Base-by-base conservation (phyloP, 176 grass and related monocot species). In the Ampelocalamus luodianensis region DNA sequence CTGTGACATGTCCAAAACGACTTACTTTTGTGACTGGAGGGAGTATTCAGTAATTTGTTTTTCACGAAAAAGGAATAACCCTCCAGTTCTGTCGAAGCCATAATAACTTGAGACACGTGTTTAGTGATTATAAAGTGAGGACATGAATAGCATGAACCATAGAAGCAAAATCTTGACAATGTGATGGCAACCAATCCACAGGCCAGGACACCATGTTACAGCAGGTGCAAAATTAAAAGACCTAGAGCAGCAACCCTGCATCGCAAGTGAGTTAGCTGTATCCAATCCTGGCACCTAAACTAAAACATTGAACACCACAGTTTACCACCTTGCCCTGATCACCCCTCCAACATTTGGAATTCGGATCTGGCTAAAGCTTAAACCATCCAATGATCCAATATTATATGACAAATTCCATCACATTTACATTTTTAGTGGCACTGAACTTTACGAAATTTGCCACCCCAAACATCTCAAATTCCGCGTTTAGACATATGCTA, bases 381-480 rank as follows among this genome's bases (percentile, higher is more conserved):
- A 73, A 71, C 36, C 76, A 50, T 68, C 10, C 22, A 16, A 12
- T 13, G 1, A 50, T 68, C 6, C 22, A 16, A 12, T 13, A 3
- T 9, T 61, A 85, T 17, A 87, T 17, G 60, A 68, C 71, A 4
- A 6, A 59, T 51, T 15, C 20, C 40, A 51, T 54, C 5, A n/a
- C 42, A 71, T 39, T 49, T 54, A 29, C 60, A 65, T 65, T 38
- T 37, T 37, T 26, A 64, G 44, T 82, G 65, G 38, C 22, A 71
- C 20, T 64, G 49, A 62, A 71, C 71, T 44, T 27, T 34, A 45
- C 18, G 83, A 82, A 83, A 71, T 24, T 78, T 10, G 77, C 5
- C 24, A 37, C 24, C 6, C 27, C 4, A n/a, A 13, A 43, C 5
- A 40, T 55, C 20, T 49, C 63, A 18, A 43, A 27, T 32, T 76